Evolutionary conservation across 2,329 filamentous ascomycete species (phyloP).

Genomic region (Emmonsia crescens): DNA sequence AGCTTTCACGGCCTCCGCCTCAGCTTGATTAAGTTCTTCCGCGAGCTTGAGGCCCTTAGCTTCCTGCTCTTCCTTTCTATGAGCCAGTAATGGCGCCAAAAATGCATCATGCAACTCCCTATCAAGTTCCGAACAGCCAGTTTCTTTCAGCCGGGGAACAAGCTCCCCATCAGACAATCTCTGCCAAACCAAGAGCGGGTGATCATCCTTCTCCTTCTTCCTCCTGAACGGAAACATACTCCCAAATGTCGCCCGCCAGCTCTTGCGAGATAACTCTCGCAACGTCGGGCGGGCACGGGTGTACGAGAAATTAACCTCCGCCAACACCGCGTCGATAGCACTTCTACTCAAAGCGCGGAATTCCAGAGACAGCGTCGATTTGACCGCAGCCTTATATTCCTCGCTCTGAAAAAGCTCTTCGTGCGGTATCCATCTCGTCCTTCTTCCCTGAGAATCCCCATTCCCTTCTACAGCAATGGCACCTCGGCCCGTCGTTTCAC

Average conservation of each 20-base stretch:
- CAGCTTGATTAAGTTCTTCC: constrained; percentile 32
- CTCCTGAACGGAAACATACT: constrained; percentile 34
- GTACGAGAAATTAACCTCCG: constrained; percentile 39
- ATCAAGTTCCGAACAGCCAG: constrained; percentile 35
- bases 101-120: constrained; percentile 30
- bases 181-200: constrained; percentile 32
- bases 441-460: constrained; percentile 10
- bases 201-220: constrained; percentile 30
- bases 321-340: constrained; percentile 37
- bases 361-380: constrained; percentile 29
- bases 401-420: constrained; percentile 36
- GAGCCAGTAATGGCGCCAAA: constrained; percentile 27
- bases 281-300: constrained; percentile 33
- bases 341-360: constrained; percentile 35
- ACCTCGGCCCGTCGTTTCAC: background rate
- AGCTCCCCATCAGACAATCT: constrained; percentile 20
- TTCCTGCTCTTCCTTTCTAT: constrained; percentile 27
- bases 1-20: constrained; percentile 31
- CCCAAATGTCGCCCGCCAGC: constrained; percentile 36
- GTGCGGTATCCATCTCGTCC: constrained; percentile 20
- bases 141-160: constrained; percentile 29
- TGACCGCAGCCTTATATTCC: constrained; percentile 34
- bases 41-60: constrained; percentile 29
- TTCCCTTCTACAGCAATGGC: constrained; percentile 6
- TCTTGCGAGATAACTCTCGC: constrained; percentile 32